Evolutionary conservation across 192 early-diverging fungal genomes (phyloP), one percentile per base, ranked within the genome.

Genomic region (Coemansia sp.): DNA sequence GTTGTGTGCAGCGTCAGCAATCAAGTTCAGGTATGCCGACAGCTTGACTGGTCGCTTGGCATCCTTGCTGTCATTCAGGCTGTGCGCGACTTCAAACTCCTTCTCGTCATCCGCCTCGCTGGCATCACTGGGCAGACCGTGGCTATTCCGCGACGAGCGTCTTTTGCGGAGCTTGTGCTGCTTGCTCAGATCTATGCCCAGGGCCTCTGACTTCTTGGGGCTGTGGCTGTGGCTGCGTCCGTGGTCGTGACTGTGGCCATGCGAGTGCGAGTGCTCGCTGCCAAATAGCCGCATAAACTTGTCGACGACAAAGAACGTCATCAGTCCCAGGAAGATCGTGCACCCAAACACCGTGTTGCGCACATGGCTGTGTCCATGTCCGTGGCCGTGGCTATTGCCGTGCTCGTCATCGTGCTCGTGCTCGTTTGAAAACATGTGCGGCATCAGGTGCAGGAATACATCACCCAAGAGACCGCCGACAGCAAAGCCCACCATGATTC

Each of bases 401-500:
- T 67, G 36, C 11, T 50, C 52, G 29, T 59, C 40, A 11, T 45
- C 50, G 32, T 68, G 77, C 13, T 37, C 46, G 23, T 74, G 72
- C 18, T 53, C 86, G 28, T 75, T 81, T 34, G 80, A 38, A 51
- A 92, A 88, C 28, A 86, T 79, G 55, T 90, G 85, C 33, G 90
- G 90, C 33, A 92, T 54, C 37, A 92, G 62, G 53, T 92, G 90
- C 56, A 92, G 60, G 53, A 92, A 88, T 9, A 91, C 90, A 57
- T 92, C 90, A 11, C 90, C 89, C 25, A 92, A 53, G 20, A 92
- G 66, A 9, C 87, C 88, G 55, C 90, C 90, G n/a, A 91, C 87
- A 0, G 90, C 90, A 78, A 92, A 91, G 35, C 86, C 82, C 20
- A 93, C 89, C 51, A 93, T 79, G 3, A 84, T 75, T 54, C 91